A percentile compares a stretch with the other conserved stretches of the same genome.
phyloP scores from a whole-genome alignment of 495 filamentous ascomycete species.

The Margaritispora aquatica region DNA sequence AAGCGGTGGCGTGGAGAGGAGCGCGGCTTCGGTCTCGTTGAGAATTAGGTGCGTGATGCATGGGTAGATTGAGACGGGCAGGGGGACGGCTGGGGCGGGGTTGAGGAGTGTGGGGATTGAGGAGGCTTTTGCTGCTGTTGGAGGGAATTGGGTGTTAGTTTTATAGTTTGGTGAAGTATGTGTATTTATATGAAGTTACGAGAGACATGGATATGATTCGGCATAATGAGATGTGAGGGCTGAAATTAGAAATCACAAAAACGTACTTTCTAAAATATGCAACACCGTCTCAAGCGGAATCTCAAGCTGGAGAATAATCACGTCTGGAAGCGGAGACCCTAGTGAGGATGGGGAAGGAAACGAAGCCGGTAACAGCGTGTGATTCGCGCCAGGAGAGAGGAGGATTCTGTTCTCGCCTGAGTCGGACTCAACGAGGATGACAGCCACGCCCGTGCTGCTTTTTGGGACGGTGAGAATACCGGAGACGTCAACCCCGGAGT shows the following conservation, averaged over 20 bases:
- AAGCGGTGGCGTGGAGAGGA: conserved; percentile 53
- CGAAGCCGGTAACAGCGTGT: conserved; percentile 20
- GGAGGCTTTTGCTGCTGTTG: conserved; percentile 39
- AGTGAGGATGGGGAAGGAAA: conserved; percentile 35
- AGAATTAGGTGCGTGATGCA: conserved; percentile 75
- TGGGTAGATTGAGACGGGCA: conserved; percentile 61
- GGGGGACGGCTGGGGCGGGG: conserved; percentile 61
- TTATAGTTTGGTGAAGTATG: no score
- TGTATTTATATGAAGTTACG: no score
- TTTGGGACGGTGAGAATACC: conserved; percentile 42
- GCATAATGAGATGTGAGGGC: no score
- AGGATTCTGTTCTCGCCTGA: conserved; percentile 52
- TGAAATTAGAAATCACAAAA: no score
- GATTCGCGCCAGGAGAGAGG: conserved; percentile 75
- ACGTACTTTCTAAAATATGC: no score
- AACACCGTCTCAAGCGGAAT: conserved; percentile 69
- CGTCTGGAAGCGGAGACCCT: conserved; percentile 42
- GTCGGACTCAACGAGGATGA: conserved; percentile 24
- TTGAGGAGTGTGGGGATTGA: conserved; percentile 67
- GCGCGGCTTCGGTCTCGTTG: conserved; percentile 85
- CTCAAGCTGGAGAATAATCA: conserved; percentile 86
- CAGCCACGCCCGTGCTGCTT: conserved; percentile 62
- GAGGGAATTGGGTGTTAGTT: no score
- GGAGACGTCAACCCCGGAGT: conserved; percentile 56
- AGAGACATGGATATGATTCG: no score